Percentiles rank a stretch among this genome's conserved stretches.
Conservation (phyloP, 306 rosid genomes). For the Fragaria ananassa region DNA sequence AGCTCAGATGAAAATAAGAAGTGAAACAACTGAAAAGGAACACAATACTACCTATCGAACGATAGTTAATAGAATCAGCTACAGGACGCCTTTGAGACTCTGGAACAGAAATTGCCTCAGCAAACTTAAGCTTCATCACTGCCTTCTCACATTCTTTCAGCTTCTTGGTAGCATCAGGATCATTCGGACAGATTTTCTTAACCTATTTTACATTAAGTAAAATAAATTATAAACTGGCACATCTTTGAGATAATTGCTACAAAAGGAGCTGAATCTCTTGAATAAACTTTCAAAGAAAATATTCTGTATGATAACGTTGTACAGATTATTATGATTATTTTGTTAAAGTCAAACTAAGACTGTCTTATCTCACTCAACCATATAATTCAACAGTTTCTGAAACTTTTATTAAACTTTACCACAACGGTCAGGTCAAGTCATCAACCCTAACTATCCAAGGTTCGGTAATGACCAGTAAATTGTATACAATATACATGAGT, state of each 20-base stretch:
- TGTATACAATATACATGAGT: background rate
- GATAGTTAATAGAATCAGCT: slow-evolving; percentile 72
- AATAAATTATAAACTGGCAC: slow-evolving; percentile 12
- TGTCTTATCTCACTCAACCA: background rate
- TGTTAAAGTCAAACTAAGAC: background rate
- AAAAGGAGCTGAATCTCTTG: background rate
- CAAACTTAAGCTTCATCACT: slow-evolving; percentile 89
- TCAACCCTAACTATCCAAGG: background rate
- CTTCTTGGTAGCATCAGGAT: slow-evolving; percentile 84
- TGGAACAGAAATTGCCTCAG: slow-evolving; percentile 84
- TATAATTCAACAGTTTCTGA: background rate
- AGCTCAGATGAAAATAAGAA: background rate
- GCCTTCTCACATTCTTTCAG: slow-evolving; percentile 98
- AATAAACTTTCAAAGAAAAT: background rate
- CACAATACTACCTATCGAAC: slow-evolving; percentile 62
- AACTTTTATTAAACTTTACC: background rate
- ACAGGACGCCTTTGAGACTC: slow-evolving; percentile 56
- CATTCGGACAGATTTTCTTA: slow-evolving; percentile 80
- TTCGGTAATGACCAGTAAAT: background rate
- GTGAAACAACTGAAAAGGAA: slow-evolving; percentile 6
- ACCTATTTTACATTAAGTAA: slow-evolving; percentile 52
- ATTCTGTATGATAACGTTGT: background rate
- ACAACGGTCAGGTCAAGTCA: background rate
- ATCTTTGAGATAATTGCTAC: background rate
- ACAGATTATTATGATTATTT: background rate